A percentile compares a stretch with the other conserved stretches of the same genome.
Conservation (phyloP, 1,284 basidiomycete species). For the Phylloporus sp. region DNA sequence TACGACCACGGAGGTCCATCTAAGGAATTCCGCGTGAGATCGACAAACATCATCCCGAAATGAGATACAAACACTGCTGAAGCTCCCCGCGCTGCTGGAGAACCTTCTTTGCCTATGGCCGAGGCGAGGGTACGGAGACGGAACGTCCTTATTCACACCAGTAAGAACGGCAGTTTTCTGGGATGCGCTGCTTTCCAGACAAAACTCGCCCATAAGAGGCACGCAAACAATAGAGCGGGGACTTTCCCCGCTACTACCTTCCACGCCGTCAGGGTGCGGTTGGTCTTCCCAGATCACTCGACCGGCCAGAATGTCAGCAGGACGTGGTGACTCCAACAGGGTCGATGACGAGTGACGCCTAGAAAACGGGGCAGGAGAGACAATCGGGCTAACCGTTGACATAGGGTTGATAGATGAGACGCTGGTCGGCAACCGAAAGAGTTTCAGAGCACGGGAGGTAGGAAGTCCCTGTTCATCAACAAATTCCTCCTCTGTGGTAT, state of each 20-base stretch:
- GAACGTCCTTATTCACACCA: conserved; percentile 58
- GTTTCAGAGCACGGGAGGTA: conserved; percentile 74
- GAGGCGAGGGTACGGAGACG: conserved; percentile 71
- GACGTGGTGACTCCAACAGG: conserved; percentile 55
- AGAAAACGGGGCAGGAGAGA: conserved; percentile 51
- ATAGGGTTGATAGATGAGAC: conserved; percentile 76
- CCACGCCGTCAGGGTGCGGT: conserved; percentile 45
- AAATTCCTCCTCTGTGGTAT: conserved; percentile 81
- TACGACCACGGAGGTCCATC: conserved; percentile 48
- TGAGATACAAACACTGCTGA: conserved; percentile 45
- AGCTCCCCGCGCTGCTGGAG: conserved; percentile 43
- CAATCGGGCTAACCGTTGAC: conserved; percentile 69
- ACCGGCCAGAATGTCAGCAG: conserved; percentile 72
- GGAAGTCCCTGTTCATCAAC: conserved; percentile 75
- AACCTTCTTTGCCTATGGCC: conserved; percentile 45
- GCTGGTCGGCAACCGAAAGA: conserved; percentile 69
- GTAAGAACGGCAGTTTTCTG: conserved; percentile 65
- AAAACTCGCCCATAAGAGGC: conserved; percentile 68
- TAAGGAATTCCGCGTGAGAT: conserved; percentile 22
- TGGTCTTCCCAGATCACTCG: conserved; percentile 57
- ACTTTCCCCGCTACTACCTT: conserved; percentile 36
- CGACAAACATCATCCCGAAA: conserved; percentile 10
- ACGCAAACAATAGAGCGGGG: conserved; percentile 38
- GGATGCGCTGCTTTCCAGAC: conserved; percentile 39
- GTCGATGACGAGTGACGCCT: conserved; percentile 44